Evolutionary conservation across 768 basidiomycete species (phyloP).

Genomic region (Russula lepida): DNA sequence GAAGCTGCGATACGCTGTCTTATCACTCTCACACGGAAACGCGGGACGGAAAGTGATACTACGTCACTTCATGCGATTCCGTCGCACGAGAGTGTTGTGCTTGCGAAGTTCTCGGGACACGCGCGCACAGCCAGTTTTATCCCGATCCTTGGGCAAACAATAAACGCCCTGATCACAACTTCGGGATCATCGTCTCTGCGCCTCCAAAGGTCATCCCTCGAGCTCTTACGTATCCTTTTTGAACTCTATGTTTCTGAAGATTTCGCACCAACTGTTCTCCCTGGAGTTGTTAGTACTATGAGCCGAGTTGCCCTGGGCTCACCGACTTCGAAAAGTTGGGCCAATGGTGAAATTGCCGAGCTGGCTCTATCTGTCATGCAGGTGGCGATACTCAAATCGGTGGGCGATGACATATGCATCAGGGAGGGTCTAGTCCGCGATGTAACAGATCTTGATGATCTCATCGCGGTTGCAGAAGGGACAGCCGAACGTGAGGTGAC

Average conservation of each 20-base stretch:
- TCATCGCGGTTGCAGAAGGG: conserved; percentile 32
- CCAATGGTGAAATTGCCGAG: conserved; percentile 60
- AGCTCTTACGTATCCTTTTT: conserved; percentile 48
- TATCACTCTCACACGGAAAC: conserved; percentile 49
- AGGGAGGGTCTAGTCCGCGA: conserved; percentile 48
- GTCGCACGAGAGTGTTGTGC: conserved; percentile 22
- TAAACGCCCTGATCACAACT: conserved; percentile 60
- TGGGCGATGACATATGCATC: conserved; percentile 62
- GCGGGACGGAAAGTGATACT: conserved; percentile 34
- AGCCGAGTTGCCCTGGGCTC: conserved; percentile 58
- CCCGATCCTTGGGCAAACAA: conserved; percentile 75
- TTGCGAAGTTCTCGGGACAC: conserved; percentile 35
- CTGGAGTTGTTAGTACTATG: conserved; percentile 75
- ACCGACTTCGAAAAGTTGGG: conserved; percentile 52
- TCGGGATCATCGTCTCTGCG: conserved; percentile 47
- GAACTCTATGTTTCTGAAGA: conserved; percentile 40
- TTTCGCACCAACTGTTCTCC: conserved; percentile 62
- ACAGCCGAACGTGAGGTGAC: not conserved
- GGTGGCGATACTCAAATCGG: conserved; percentile 42
- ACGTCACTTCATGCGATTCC: conserved; percentile 21
- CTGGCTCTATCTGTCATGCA: conserved; percentile 51
- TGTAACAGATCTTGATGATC: conserved; percentile 55
- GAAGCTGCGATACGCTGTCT: conserved; percentile 66
- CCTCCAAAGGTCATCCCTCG: conserved; percentile 59
- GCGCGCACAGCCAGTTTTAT: conserved; percentile 45